A percentile compares a stretch with the other conserved stretches of the same genome.
Evolutionary conservation across 1,284 basidiomycete species (phyloP).

Genomic region (Laetiporus sulphureus): DNA sequence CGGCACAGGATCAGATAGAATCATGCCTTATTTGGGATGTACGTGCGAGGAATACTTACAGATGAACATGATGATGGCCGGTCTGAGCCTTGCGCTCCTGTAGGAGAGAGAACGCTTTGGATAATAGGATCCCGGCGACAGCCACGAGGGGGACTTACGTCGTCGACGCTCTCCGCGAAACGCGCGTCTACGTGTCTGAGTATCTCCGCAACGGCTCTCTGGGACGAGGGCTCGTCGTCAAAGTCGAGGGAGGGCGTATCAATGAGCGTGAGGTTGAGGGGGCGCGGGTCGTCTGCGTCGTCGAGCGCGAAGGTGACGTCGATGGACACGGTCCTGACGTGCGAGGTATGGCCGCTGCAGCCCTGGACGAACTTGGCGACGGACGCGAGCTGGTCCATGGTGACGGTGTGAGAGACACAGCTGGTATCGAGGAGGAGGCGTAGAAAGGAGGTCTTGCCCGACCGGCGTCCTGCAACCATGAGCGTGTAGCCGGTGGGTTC

Average conservation of each 20-base stretch:
- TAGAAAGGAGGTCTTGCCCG: slow-evolving; percentile 79
- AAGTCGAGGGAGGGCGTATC: slow-evolving; percentile 76
- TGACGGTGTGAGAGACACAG: slow-evolving; percentile 47
- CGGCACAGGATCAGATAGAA: slow-evolving; percentile 8
- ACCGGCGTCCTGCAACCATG: slow-evolving; percentile 68
- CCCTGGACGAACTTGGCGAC: slow-evolving; percentile 75
- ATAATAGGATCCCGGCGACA: slow-evolving; percentile 13
- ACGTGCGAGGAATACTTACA: slow-evolving; percentile 45
- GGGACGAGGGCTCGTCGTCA: slow-evolving; percentile 49
- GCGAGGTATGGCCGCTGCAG: slow-evolving; percentile 57
- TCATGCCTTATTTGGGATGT: slow-evolving; percentile 12
- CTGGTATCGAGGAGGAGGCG: slow-evolving; percentile 72
- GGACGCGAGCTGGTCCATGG: slow-evolving; percentile 64
- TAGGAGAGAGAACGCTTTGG: slow-evolving; percentile 4
- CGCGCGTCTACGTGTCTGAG: slow-evolving; percentile 59
- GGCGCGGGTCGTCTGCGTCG: slow-evolving; percentile 33
- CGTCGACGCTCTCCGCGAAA: slow-evolving; percentile 60
- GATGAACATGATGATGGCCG: slow-evolving; percentile 70
- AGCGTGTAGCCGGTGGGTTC: slow-evolving; percentile 46
- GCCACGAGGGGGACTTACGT: slow-evolving; percentile 43
- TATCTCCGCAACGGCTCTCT: slow-evolving; percentile 55
- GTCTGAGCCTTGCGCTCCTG: slow-evolving; percentile 62
- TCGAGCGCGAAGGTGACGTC: slow-evolving; percentile 42
- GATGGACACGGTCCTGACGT: slow-evolving; percentile 59
- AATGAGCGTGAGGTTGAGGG: slow-evolving; percentile 61